Percentiles rank a stretch among this genome's conserved stretches.
Conservation (phyloP, 331 rosid genomes). For the Rosa hybrid region DNA sequence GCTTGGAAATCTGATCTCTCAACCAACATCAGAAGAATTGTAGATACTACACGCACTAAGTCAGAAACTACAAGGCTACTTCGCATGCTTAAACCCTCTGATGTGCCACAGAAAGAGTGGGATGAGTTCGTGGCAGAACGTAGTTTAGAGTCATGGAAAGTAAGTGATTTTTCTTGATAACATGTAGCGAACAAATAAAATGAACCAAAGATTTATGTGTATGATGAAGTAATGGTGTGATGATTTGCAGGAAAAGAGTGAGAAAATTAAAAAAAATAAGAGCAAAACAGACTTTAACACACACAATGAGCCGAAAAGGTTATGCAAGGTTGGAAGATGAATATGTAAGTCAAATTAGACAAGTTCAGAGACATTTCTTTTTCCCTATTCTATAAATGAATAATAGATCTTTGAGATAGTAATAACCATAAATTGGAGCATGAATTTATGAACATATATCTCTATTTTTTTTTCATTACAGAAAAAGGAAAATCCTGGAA, state of each 20-base stretch:
- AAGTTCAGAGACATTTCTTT: too few species aligned
- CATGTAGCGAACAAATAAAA: too few species aligned
- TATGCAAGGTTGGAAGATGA: neutral
- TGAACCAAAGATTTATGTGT: too few species aligned
- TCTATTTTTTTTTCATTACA: too few species aligned
- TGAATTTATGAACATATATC: too few species aligned
- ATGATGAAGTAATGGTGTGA: too few species aligned
- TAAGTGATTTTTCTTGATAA: neutral
- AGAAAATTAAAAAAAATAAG: neutral
- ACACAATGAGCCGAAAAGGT: constrained; percentile 13
- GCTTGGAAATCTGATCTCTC: neutral
- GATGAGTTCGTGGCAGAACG: neutral
- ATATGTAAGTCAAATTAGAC: neutral
- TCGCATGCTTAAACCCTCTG: neutral
- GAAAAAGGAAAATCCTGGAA: too few species aligned
- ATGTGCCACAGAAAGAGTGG: neutral
- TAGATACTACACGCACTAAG: neutral
- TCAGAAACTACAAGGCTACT: neutral
- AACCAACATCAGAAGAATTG: neutral
- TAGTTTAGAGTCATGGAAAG: neutral
- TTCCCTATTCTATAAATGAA: too few species aligned
- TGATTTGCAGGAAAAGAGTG: neutral
- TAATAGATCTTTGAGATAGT: too few species aligned
- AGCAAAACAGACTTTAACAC: neutral
- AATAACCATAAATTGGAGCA: neutral